Percentiles rank a stretch among this genome's conserved stretches.
Conservation (phyloP, 768 basidiomycete genomes). For the Kwoniella dendrophila region DNA sequence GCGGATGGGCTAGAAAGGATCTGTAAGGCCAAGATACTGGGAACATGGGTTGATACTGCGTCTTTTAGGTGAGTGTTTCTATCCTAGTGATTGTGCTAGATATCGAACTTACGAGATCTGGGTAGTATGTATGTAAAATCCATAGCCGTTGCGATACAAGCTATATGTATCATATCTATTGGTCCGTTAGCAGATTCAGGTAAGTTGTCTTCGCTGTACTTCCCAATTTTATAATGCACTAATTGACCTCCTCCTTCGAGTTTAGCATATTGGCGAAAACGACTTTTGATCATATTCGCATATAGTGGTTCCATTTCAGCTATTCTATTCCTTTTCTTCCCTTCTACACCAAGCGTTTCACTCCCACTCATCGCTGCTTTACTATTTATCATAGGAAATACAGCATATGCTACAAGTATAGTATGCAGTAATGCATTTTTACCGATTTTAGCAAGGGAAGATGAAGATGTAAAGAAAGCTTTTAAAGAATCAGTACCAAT, state of each 20-base stretch:
- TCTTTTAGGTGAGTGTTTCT: conserved; percentile 73
- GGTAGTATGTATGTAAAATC: conserved; percentile 83
- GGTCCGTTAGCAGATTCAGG: conserved; percentile 87
- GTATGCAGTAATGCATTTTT: conserved; percentile 92
- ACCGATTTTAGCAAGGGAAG: conserved; percentile 69
- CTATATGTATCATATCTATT: conserved; percentile 92
- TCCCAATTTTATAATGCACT: background rate
- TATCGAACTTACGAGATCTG: conserved; percentile 11
- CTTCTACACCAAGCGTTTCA: conserved; percentile 61
- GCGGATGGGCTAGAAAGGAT: conserved; percentile 55
- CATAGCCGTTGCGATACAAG: conserved; percentile 82
- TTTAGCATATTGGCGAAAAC: conserved; percentile 70
- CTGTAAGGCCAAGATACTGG: conserved; percentile 80
- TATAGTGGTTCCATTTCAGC: conserved; percentile 70
- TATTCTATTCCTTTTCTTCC: conserved; percentile 70
- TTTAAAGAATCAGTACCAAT: background rate
- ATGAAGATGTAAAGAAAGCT: conserved; percentile 44
- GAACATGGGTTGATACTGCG: conserved; percentile 85
- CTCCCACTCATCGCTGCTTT: conserved; percentile 71
- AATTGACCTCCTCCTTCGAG: conserved; percentile 28
- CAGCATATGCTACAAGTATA: conserved; percentile 79
- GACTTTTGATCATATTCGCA: conserved; percentile 74
- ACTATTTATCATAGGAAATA: conserved; percentile 76
- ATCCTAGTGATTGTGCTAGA: background rate
- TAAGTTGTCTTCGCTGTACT: no score